Percentiles rank a stretch among this genome's conserved stretches.
These are phyloP conservation scores for Stromatinia cepivora DNA, from an alignment of 2,329 filamentous ascomycete genomes.

Conservation along the genomic window DNA sequence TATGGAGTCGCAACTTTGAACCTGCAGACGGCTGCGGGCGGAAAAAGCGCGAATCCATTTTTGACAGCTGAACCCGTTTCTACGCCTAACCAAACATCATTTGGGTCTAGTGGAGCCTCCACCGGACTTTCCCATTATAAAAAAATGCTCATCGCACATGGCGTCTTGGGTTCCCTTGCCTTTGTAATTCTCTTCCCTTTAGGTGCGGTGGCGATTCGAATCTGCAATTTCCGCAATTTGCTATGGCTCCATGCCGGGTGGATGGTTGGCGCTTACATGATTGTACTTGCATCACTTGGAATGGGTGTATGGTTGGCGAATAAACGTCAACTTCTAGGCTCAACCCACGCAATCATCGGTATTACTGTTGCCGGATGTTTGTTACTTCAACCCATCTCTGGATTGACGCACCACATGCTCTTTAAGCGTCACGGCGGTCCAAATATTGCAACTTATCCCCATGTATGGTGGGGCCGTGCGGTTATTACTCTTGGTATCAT, in stretches of 20 bases:
- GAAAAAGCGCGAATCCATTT: constrained; percentile 41
- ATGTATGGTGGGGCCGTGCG: constrained; percentile 62
- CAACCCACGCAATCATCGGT: constrained; percentile 56
- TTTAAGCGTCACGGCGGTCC: constrained; percentile 48
- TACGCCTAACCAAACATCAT: not conserved
- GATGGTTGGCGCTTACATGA: constrained; percentile 55
- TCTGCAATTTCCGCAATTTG: constrained; percentile 50
- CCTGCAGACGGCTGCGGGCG: constrained; percentile 51
- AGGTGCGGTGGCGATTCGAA: constrained; percentile 61
- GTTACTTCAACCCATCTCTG: constrained; percentile 57
- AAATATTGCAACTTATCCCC: constrained; percentile 50
- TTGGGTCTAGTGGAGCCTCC: constrained; percentile 7
- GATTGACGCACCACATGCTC: constrained; percentile 56
- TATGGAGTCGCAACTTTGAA: constrained; percentile 48
- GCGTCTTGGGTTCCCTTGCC: constrained; percentile 58
- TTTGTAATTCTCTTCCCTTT: constrained; percentile 60
- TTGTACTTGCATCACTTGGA: constrained; percentile 60
- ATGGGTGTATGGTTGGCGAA: constrained; percentile 52
- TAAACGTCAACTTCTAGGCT: constrained; percentile 18
- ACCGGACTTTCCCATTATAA: constrained; percentile 5
- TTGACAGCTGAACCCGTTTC: constrained; percentile 13
- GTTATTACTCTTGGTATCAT: constrained; percentile 60
- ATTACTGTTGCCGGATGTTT: constrained; percentile 55
- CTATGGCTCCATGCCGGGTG: constrained; percentile 54
- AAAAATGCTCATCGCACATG: constrained; percentile 47